These are phyloP conservation scores for Eutrema yunnanense DNA, from an alignment of 345 rosid genomes.

Conservation along the genomic window DNA sequence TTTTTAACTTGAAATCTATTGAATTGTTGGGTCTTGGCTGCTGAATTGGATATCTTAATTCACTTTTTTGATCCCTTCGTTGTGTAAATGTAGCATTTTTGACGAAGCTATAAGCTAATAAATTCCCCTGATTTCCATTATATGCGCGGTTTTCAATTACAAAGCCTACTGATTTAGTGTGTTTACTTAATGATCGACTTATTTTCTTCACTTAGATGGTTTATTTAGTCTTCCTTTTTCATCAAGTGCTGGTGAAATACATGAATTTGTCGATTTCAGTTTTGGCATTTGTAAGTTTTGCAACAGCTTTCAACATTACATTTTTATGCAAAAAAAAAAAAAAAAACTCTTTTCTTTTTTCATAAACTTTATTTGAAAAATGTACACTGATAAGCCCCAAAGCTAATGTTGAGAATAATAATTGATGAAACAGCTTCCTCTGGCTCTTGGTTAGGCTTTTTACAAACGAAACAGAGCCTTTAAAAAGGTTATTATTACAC, in stretches of 20 bases:
- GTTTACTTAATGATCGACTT: background rate
- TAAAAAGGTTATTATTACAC: background rate
- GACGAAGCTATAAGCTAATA: slow-evolving; percentile 7
- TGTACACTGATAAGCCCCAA: slow-evolving; percentile 3
- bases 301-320: background rate
- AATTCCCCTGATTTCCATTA: background rate
- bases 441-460: background rate
- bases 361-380: background rate
- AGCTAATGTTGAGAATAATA: background rate
- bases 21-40: background rate
- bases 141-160: background rate
- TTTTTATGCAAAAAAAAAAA: background rate
- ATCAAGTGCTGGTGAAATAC: too few species aligned
- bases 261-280: too few species aligned
- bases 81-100: slow-evolving; percentile 17
- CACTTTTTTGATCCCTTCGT: background rate
- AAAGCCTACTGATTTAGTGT: background rate
- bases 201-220: too few species aligned
- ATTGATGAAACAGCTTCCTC: background rate
- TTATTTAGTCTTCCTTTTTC: too few species aligned
- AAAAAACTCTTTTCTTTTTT: background rate
- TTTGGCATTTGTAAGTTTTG: background rate
- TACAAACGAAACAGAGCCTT: background rate
- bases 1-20: slow-evolving; percentile 8
- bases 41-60: background rate